These are phyloP conservation scores for Cytospora piceicola DNA, from an alignment of 2,329 filamentous ascomycete species.

Conservation along the genomic window DNA sequence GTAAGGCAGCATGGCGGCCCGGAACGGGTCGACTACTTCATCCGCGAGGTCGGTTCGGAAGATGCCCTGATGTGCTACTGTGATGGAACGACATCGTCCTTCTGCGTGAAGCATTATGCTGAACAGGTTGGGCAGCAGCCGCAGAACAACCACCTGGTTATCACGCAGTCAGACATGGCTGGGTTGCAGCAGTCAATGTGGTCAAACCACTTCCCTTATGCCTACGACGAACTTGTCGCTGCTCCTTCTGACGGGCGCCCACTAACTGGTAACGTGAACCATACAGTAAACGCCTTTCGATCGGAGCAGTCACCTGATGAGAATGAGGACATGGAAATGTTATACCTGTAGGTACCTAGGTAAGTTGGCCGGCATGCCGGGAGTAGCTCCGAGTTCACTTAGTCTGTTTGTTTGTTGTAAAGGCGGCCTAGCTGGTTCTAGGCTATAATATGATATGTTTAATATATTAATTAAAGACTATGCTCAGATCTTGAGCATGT, in stretches of 20 bases:
- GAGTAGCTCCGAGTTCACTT: background rate
- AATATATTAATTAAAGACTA: background rate
- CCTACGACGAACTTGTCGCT: background rate
- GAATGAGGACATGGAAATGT: background rate
- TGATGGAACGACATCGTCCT: background rate
- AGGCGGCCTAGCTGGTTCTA: background rate
- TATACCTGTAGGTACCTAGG: background rate
- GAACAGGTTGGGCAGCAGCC: background rate
- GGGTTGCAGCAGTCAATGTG: background rate
- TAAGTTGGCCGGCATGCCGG: background rate
- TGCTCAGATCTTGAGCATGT: background rate
- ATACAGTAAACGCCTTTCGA: background rate
- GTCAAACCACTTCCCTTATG: background rate
- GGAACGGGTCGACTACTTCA: background rate
- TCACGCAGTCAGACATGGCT: background rate
- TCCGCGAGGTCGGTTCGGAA: background rate
- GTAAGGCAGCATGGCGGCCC: background rate
- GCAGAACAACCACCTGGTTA: background rate
- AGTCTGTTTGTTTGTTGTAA: background rate
- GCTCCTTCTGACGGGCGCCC: background rate
- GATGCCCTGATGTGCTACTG: background rate
- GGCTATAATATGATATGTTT: background rate
- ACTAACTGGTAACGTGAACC: background rate
- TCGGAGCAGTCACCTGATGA: background rate
- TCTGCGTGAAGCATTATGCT: background rate